phyloP scores from a whole-genome alignment of 352 stramenopile species.

The Globisporangium splendens region DNA sequence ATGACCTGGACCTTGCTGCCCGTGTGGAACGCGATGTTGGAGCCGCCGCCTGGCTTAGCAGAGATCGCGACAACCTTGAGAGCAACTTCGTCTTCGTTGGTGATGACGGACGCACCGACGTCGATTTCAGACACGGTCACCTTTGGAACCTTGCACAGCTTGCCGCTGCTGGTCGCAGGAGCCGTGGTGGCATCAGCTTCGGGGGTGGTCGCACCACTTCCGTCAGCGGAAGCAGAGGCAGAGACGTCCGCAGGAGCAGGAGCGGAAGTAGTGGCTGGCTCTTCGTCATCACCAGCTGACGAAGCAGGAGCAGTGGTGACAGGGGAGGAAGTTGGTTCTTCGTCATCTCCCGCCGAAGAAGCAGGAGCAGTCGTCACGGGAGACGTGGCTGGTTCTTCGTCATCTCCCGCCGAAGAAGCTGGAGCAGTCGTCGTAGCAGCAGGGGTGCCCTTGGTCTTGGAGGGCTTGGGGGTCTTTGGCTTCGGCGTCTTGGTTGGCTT shows the following conservation, averaged over 20 bases:
- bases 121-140: conserved; percentile 38
- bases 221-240: not conserved
- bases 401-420: not conserved
- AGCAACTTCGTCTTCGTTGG: conserved; percentile 46
- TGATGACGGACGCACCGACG: conserved; percentile 26
- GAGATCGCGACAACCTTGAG: conserved; percentile 49
- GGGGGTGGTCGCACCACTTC: not conserved
- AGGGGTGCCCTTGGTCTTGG: conserved; percentile 2
- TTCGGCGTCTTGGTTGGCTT: conserved; percentile 7
- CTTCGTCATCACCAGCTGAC: not conserved
- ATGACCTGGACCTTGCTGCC: conserved; percentile 40
- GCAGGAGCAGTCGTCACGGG: not conserved
- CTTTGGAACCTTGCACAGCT: conserved; percentile 40
- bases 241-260: not conserved
- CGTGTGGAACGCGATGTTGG: conserved; percentile 50
- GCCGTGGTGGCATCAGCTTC: conserved; percentile 8
- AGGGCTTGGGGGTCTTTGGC: conserved; percentile 1
- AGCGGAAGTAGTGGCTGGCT: conserved; percentile 1
- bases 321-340: not conserved
- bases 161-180: conserved; percentile 16
- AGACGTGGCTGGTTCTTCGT: not conserved
- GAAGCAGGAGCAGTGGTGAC: conserved; percentile 2
- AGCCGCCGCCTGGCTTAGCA: conserved; percentile 38
- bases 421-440: not conserved
- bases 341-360: not conserved